Percentiles rank a stretch among this genome's conserved stretches.
phyloP scores from a whole-genome alignment of 2,329 filamentous ascomycete species.

The Colletotrichum truncatum region DNA sequence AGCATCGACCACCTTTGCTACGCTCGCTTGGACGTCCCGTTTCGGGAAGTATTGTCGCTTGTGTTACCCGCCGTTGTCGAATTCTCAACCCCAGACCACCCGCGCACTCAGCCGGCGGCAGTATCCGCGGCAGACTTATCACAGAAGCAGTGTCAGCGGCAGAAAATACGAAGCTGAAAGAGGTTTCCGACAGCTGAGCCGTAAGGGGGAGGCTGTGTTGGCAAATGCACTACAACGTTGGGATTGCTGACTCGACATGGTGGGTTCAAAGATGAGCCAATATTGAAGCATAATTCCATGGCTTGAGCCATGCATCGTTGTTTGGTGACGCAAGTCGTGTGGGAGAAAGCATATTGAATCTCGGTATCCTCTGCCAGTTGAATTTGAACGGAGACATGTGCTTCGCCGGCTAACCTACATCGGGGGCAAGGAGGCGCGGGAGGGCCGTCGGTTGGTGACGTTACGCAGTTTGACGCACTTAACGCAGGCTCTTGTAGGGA shows the following conservation, averaged over 20 bases:
- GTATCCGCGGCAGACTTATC: constrained; percentile 4
- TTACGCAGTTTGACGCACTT: not conserved
- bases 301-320: not conserved
- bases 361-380: constrained; percentile 8
- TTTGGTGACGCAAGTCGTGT: constrained; percentile 1
- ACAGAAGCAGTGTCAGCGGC: constrained; percentile 11
- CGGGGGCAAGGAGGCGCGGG: not conserved
- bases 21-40: constrained; percentile 26
- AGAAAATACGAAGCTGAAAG: not conserved
- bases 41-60: constrained; percentile 19
- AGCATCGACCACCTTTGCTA: constrained; percentile 1
- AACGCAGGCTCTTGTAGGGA: not conserved
- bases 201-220: not conserved
- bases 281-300: not conserved
- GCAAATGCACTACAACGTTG: too few relatives aligned
- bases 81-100: not conserved
- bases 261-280: not conserved
- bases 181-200: not conserved
- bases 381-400: constrained; percentile 1
- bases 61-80: not conserved
- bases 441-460: constrained; percentile 7
- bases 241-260: not conserved
- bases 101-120: constrained; percentile 1
- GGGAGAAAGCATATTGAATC: constrained; percentile 8
- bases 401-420: not conserved